Evolutionary conservation across 768 basidiomycete genomes (phyloP).

Genomic region (Sporobolomyces pararoseus): DNA sequence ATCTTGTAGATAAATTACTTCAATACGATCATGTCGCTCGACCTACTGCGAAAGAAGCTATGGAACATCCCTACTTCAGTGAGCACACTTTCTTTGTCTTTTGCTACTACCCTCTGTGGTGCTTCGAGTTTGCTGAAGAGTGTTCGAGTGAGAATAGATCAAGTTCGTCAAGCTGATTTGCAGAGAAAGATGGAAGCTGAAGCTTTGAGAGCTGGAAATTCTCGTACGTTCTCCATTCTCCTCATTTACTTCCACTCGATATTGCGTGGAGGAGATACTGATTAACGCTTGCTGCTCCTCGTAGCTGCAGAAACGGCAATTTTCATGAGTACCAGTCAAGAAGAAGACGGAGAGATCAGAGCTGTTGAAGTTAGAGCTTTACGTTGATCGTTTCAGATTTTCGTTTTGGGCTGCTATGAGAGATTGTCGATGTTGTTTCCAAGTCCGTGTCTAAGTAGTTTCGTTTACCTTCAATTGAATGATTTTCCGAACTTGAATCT

Average conservation of each 20-base stretch:
- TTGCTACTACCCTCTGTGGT: neutral
- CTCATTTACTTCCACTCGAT: neutral
- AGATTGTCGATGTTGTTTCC: neutral
- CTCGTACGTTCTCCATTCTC: neutral
- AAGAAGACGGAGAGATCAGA: neutral
- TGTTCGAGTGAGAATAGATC: neutral
- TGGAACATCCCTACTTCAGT: conserved; percentile 79
- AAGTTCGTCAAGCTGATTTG: conserved; percentile 14
- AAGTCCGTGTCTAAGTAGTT: no score
- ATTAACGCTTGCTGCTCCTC: neutral
- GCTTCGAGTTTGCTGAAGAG: neutral
- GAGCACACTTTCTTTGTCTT: neutral
- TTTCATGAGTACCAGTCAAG: conserved; percentile 7
- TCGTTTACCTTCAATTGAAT: no score
- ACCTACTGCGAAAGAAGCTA: conserved; percentile 87
- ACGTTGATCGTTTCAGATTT: neutral
- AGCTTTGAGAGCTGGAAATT: neutral
- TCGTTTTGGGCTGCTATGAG: neutral
- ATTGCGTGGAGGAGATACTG: neutral
- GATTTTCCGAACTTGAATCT: no score
- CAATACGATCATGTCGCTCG: conserved; percentile 73
- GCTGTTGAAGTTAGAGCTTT: neutral
- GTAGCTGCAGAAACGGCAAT: conserved; percentile 5
- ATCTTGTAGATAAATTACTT: conserved; percentile 89
- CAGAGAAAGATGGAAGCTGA: neutral